Percentiles rank a stretch among this genome's conserved stretches.
Conservation (phyloP, 169 alveolate genomes). For the Eimeria tenella region DNA sequence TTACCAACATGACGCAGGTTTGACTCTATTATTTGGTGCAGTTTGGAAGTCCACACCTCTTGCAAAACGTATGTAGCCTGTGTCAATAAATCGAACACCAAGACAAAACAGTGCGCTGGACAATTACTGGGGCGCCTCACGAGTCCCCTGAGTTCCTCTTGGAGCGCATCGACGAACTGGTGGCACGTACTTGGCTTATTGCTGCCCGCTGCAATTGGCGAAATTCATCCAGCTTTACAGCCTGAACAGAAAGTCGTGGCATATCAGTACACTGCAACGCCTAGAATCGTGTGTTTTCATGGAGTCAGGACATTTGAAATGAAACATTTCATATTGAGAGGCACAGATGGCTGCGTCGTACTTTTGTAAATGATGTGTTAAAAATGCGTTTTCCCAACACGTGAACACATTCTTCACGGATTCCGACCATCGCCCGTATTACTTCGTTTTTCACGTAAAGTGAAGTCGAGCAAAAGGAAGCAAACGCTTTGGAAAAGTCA, state of each 20-base stretch:
- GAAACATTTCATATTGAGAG: not conserved
- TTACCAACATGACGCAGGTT: constrained; percentile 92
- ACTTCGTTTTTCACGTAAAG: constrained; percentile 93
- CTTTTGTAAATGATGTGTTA: constrained; percentile 85
- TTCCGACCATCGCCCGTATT: constrained; percentile 90
- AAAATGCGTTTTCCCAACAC: constrained; percentile 87
- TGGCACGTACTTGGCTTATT: constrained; percentile 80
- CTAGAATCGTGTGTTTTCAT: too few relatives aligned
- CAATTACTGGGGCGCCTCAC: too few relatives aligned
- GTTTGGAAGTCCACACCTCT: constrained; percentile 89
- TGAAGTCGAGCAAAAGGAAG: constrained; percentile 91
- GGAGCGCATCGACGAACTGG: not conserved
- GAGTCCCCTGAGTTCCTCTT: not conserved
- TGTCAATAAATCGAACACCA: not conserved
- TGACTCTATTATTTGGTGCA: constrained; percentile 86
- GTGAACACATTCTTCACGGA: constrained; percentile 91
- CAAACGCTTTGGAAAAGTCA: constrained; percentile 91
- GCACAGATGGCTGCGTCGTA: not conserved
- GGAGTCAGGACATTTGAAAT: not conserved
- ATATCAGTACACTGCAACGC: not conserved
- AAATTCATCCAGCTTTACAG: constrained; percentile 93
- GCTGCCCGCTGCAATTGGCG: constrained; percentile 89
- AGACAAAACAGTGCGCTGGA: too few relatives aligned
- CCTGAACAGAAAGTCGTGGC: constrained; percentile 42
- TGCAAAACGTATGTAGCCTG: constrained; percentile 88